phyloP scores from a whole-genome alignment of 1,139 yeast species.

The Pneumocystis wakefieldiae region DNA sequence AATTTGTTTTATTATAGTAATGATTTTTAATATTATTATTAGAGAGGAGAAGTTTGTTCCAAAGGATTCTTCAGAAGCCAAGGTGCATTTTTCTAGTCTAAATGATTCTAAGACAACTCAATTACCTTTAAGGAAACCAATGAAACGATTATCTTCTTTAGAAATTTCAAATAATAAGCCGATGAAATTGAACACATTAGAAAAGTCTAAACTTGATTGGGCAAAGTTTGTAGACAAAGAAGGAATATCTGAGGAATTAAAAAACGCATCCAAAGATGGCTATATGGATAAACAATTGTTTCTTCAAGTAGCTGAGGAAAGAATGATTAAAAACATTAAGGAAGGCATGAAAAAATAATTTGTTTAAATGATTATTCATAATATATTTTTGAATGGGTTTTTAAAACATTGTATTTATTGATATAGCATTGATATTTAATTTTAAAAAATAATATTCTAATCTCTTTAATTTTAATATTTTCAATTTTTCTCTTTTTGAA shows the following conservation, averaged over 20 bases:
- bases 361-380: not conserved
- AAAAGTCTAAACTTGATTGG: slow-evolving; percentile 89
- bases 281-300: slow-evolving; percentile 85
- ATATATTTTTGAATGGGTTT: not conserved
- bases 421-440: not conserved
- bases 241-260: slow-evolving; percentile 70
- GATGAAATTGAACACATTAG: slow-evolving; percentile 73
- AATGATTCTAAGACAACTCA: slow-evolving; percentile 18
- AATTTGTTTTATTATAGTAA: slow-evolving; percentile 62
- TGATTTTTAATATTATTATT: slow-evolving; percentile 65
- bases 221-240: slow-evolving; percentile 81
- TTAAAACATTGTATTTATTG: not conserved
- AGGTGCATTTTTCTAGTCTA: slow-evolving; percentile 11
- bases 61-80: slow-evolving; percentile 10
- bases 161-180: slow-evolving; percentile 51
- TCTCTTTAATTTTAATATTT: not conserved
- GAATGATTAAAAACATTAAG: slow-evolving; percentile 48
- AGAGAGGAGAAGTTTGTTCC: slow-evolving; percentile 18
- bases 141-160: slow-evolving; percentile 40
- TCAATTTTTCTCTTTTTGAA: not conserved
- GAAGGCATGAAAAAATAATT: slow-evolving; percentile 33
- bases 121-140: slow-evolving; percentile 26
- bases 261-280: slow-evolving; percentile 62
- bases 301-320: slow-evolving; percentile 56
- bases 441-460: not conserved